These are phyloP conservation scores for Stygiomarasmius scandens DNA, from an alignment of 1,284 basidiomycete genomes.

Conservation along the genomic window DNA sequence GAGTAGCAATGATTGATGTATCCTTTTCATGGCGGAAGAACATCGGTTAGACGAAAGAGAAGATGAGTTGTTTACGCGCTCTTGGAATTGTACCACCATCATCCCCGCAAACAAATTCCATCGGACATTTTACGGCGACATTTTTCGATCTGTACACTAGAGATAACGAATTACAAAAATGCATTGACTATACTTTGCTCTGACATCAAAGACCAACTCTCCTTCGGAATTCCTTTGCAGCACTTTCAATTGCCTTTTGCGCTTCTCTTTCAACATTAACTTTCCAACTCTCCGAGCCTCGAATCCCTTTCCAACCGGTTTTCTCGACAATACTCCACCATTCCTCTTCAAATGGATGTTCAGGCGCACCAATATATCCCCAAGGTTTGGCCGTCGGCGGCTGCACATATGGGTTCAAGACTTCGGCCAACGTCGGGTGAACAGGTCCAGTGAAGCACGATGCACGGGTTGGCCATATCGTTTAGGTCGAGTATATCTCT, in stretches of 20 bases:
- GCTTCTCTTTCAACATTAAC: neutral
- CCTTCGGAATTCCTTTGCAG: neutral
- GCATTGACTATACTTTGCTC: too few species aligned
- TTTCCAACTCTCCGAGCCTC: constrained; percentile 15
- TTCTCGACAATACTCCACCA: constrained; percentile 50
- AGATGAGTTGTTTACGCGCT: too few species aligned
- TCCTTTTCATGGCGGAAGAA: too few species aligned
- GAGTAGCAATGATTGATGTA: neutral
- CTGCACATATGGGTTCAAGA: constrained; percentile 55
- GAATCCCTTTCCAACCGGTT: constrained; percentile 44
- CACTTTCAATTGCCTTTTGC: neutral
- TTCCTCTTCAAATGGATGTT: constrained; percentile 49
- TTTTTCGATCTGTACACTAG: too few species aligned
- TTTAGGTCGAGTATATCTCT: constrained; percentile 34
- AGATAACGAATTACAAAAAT: too few species aligned
- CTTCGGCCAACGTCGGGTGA: constrained; percentile 44
- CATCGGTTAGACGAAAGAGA: too few species aligned
- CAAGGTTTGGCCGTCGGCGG: constrained; percentile 59
- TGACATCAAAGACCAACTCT: neutral
- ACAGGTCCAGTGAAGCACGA: constrained; percentile 64
- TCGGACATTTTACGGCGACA: too few species aligned
- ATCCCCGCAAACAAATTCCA: too few species aligned
- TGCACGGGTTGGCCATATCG: constrained; percentile 42
- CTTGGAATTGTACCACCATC: too few species aligned
- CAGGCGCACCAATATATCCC: constrained; percentile 57